Evolutionary conservation across 2,329 filamentous ascomycete genomes (phyloP), one percentile per base, ranked within the genome.

Genomic region (Verticillium longisporum): DNA sequence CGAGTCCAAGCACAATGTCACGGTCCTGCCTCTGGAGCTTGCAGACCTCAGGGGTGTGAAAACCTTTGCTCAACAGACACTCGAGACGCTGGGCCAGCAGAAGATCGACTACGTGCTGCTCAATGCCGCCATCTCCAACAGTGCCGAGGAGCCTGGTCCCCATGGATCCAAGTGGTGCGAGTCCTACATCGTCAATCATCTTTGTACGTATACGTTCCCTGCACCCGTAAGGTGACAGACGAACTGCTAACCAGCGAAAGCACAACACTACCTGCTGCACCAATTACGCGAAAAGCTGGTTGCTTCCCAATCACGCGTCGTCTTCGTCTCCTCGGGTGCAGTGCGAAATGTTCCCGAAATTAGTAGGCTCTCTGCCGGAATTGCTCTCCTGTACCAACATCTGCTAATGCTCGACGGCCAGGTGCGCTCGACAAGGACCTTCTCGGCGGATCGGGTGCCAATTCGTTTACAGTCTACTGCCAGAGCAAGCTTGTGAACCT

Each of bases 251-350:
- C 31, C 15, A 32, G n/a, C 2, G 10, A 26, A 6, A 83, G 81
- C 82, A 4, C 82, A 84, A 61, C 81, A 83, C 66, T 84, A 84
- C 61, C 74, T 84, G 1, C 69, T 76, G 0, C 81, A 83, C 63
- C 70, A 83, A 3, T 68, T 84, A 33, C 73, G 74, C 3, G 75
- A 80, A 21, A 83, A 80, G 66, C 65, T 84, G 15, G 74, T 78
- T 3, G 70, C 72, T 4, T 82, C 79, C 34, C 73, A 72, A 57
- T 74, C 79, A 1, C 76, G 81, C 45, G 71, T 83, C 53, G 75
- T 83, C 3, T 68, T 83, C 7, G 79, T 83, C 0, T 84, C 82
- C 0, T 82, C 80, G 0, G 81, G 81, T 1, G 80, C 75, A 0
- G 66, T 83, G 9, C 74, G 77, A 10, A 66, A 62, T 1, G 76